Base-by-base conservation (phyloP, 2,329 filamentous ascomycete genomes). In the Neofusicoccum parvum region DNA sequence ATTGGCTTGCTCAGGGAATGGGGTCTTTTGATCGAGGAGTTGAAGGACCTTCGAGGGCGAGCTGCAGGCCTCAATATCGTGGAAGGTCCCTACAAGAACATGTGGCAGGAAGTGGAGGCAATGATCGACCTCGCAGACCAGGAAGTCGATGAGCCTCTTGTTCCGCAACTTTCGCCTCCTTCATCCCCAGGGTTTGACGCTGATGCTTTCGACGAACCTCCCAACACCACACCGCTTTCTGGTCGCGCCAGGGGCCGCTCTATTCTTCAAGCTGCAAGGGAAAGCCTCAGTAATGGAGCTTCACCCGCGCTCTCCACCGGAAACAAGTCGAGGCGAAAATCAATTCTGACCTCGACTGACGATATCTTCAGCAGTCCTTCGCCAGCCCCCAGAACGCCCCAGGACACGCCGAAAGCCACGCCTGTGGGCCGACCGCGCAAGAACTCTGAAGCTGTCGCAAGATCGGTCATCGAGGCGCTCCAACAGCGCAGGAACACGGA, bases 1-100 rank as follows among this genome's bases (percentile, higher is more conserved):
- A 92, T 93, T 6, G 90, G 90, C n/a, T 88, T 94, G 68, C 89
- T 96, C 46, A 85, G 90, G 45, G 92, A 96, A 75, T 86, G 94
- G 71, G 93, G 91, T 5, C 80, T 94, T 37, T 80, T 94, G 12
- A 92, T 96, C 51, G 92, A 94, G 75, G 91, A 94, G 71, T 80
- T 96, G 66, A 95, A 94, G 79, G 88, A 91, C 66, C 81, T 95
- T 14, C 89, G 89, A 67, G 84, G 89, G 12, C 87, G 91, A 45
- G 92, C 89, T 5, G 85, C 87, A 17, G 85, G 89, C 50, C 85
- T 92, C 73, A 84, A 88, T 46, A 85, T 94, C 72, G 77, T 87
- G 15, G 79, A 85, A 66, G 90, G 90, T 6, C 74, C 83, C 5
- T 84, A 88, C 23, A 82, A 83, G 12, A 80, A 81, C 12, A 81